These are phyloP conservation scores for Saitozyma sp. DNA, from an alignment of 768 basidiomycete species.

Conservation along the genomic window DNA sequence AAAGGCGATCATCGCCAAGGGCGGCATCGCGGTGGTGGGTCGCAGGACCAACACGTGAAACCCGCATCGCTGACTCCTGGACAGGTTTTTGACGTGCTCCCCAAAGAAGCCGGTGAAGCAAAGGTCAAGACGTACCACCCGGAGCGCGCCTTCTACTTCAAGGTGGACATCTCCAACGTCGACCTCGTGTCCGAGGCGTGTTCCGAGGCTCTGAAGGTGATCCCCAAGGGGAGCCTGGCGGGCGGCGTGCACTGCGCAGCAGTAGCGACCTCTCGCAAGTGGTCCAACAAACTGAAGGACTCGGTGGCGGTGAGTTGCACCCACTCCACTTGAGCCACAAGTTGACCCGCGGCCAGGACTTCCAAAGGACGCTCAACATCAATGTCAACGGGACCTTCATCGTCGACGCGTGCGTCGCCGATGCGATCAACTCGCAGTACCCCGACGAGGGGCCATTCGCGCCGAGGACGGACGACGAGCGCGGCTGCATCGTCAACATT, in stretches of 20 bases:
- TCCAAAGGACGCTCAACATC: too few species aligned
- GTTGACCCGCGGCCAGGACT: too few species aligned
- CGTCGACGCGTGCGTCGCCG: too few species aligned
- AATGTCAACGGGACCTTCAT: too few species aligned
- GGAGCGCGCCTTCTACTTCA: background rate
- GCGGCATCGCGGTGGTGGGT: slow-evolving; percentile 1
- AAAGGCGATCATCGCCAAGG: background rate
- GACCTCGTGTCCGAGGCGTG: background rate
- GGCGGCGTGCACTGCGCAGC: background rate
- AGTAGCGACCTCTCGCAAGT: background rate
- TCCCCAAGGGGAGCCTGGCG: background rate
- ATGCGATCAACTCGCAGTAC: too few species aligned
- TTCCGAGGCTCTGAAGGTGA: background rate
- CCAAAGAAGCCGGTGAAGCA: background rate
- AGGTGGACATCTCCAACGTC: background rate
- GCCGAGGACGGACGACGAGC: too few species aligned
- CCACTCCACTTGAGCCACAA: too few species aligned
- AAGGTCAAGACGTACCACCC: background rate
- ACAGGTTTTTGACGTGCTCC: slow-evolving; percentile 1
- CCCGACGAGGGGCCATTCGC: too few species aligned
- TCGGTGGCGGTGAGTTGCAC: too few species aligned
- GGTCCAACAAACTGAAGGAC: too few species aligned
- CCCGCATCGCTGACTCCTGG: background rate
- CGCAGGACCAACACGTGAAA: too few species aligned
- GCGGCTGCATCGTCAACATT: too few species aligned